Evolutionary conservation across 2,329 filamentous ascomycete genomes (phyloP).

Genomic region (Trichophyton mentagrophytes): DNA sequence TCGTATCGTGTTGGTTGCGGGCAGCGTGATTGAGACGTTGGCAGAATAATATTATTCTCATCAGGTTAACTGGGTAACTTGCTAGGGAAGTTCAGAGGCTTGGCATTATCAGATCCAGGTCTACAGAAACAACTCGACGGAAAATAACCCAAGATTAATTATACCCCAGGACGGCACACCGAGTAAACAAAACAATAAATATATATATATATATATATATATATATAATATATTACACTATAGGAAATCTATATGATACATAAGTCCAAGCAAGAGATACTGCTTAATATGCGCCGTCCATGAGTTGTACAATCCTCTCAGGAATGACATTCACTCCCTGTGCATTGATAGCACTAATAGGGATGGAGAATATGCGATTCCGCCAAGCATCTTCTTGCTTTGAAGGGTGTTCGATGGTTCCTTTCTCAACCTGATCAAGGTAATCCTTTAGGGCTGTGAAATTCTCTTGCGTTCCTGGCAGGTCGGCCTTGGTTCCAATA

Average conservation of each 20-base stretch:
- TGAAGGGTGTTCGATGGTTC: constrained; percentile 60
- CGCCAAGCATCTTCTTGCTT: constrained; percentile 52
- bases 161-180: not conserved
- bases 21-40: not conserved
- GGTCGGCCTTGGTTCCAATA: constrained; percentile 82
- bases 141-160: too few relatives aligned
- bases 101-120: not conserved
- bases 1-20: not conserved
- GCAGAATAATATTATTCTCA: not conserved
- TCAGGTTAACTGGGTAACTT: not conserved
- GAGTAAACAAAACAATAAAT: not conserved
- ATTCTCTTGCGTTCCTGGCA: constrained; percentile 65
- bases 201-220: too few relatives aligned
- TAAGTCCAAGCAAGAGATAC: not conserved
- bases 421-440: constrained; percentile 51
- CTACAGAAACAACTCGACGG: not conserved
- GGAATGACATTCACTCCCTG: constrained; percentile 58
- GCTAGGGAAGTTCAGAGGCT: not conserved
- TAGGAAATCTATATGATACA: not conserved
- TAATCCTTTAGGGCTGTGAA: constrained; percentile 59
- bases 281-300: constrained; percentile 20
- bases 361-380: constrained; percentile 51
- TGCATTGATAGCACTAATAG: constrained; percentile 77
- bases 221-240: not conserved
- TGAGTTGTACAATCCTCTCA: constrained; percentile 29